A percentile compares a stretch with the other conserved stretches of the same genome.
phyloP scores from a whole-genome alignment of 768 basidiomycete genomes.

The Cytidiella melzeri region DNA sequence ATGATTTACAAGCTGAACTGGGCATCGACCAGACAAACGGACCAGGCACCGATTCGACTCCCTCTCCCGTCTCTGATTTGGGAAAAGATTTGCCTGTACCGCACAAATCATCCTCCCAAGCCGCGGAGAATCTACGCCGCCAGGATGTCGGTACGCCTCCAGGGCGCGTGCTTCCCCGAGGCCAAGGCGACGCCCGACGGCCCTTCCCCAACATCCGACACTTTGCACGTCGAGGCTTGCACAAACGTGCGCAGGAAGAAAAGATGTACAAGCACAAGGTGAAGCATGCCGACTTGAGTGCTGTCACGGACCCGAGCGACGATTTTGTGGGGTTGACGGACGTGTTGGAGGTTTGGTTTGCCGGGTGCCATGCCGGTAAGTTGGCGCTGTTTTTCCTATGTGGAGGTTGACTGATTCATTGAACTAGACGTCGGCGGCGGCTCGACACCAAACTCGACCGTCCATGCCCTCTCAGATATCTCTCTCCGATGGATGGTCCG shows the following conservation, averaged over 20 bases:
- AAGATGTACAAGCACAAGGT: not conserved
- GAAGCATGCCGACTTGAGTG: not conserved
- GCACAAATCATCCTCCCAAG: not conserved
- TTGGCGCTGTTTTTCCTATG: not conserved
- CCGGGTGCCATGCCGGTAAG: constrained; percentile 66
- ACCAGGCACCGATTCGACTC: not conserved
- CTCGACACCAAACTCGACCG: constrained; percentile 35
- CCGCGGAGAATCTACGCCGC: not conserved
- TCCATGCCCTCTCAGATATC: constrained; percentile 49
- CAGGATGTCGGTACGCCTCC: not conserved
- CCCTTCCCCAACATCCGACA: not conserved
- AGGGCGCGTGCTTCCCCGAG: not conserved
- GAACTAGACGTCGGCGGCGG: constrained; percentile 67
- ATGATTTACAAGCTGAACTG: not conserved
- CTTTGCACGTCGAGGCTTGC: not conserved
- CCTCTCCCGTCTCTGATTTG: not conserved
- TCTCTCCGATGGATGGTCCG: constrained; percentile 77
- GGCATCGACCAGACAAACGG: not conserved
- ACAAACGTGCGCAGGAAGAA: not conserved
- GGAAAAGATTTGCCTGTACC: not conserved
- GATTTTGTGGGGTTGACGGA: constrained; percentile 31
- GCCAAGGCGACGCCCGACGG: not conserved
- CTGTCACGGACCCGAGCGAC: constrained; percentile 4
- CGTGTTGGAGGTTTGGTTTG: constrained; percentile 77
- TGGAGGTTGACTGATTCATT: not conserved